Evolutionary conservation across 2,329 filamentous ascomycete genomes (phyloP).

Genomic region (Cladosporium cucumerinum): DNA sequence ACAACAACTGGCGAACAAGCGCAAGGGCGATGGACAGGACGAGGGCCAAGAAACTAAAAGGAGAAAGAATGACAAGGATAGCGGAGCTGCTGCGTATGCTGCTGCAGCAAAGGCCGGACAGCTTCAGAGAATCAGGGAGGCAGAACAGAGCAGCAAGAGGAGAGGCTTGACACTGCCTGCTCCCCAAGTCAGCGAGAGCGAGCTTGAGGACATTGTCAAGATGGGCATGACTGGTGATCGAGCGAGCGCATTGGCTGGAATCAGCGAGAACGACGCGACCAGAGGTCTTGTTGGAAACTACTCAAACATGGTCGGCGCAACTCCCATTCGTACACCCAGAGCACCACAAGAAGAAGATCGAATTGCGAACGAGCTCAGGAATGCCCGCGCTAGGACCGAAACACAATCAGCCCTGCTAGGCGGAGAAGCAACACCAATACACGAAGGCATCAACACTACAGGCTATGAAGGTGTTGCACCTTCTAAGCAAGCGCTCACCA

Average conservation of each 20-base stretch:
- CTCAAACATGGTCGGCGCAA: slow-evolving; percentile 71
- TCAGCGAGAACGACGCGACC: slow-evolving; percentile 72
- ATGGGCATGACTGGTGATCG: slow-evolving; percentile 93
- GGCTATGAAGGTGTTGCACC: slow-evolving; percentile 84
- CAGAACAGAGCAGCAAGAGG: slow-evolving; percentile 93
- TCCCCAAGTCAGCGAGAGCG: slow-evolving; percentile 87
- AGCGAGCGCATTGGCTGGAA: slow-evolving; percentile 70
- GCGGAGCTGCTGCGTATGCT: slow-evolving; percentile 72
- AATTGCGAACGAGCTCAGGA: slow-evolving; percentile 93
- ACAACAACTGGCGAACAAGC: slow-evolving; percentile 84
- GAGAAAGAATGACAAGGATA: slow-evolving; percentile 82
- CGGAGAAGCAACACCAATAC: slow-evolving; percentile 86
- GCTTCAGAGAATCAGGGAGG: slow-evolving; percentile 90
- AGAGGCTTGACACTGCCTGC: slow-evolving; percentile 76
- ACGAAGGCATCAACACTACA: slow-evolving; percentile 77
- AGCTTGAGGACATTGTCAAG: slow-evolving; percentile 97
- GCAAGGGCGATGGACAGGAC: slow-evolving; percentile 87
- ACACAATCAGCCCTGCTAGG: slow-evolving; percentile 91
- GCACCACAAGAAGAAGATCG: slow-evolving; percentile 91
- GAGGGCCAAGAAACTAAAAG: slow-evolving; percentile 69
- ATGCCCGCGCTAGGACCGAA: slow-evolving; percentile 86
- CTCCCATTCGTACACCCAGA: slow-evolving; percentile 86
- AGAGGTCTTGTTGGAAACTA: slow-evolving; percentile 86
- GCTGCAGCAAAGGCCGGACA: slow-evolving; percentile 91
- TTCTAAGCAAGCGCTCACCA: slow-evolving; percentile 75